Base-by-base conservation (phyloP, 805 yeast species). In the Saturnispora bothae region DNA sequence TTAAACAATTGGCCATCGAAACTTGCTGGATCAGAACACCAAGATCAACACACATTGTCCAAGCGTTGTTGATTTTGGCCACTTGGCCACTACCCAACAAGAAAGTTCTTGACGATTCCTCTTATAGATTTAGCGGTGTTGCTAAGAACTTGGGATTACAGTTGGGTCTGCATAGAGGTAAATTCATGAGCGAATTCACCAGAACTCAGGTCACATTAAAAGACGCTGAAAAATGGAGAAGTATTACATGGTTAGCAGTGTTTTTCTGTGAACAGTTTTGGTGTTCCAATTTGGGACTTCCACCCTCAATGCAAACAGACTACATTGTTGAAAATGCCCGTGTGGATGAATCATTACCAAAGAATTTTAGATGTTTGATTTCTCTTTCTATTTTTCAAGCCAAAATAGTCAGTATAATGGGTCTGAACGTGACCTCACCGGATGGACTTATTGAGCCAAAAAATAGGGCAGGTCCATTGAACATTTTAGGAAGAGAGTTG, bases 1-100 rank as follows among this genome's bases (percentile, higher is more conserved):
- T 88, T 47, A 83, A 83, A 51, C 92, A 83, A 51, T 62, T 86
- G 47, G 95, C 95, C 0, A 84, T 84, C 38, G 94, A 83, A 51
- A 83, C 94, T 0, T 85, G 95, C 59, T 84, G 95, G 94, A 75
- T 86, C 34, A 65, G 88, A 41, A 88, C 96, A 0, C 96, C 96
- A 2, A 69, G 96, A 52, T 83, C 95, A 3, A 83, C 96, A 0
- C 95, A 88, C 56, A 88, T 88, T 28, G 84, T 88, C 6, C 96
- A 88, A 53, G 94, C 96, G 0, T 63, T 88, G 28, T 61, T 88
- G 19, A 79, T 88, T n/a, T 64, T 88, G 21, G 76, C 88, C 21
- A 76, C 76, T 13, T 88, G 96, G 96, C 96, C 96, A 0, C 58
- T 88, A 32, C 96, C 96, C 0, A 86, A 86, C 51, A 88, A 83